Evolutionary conservation across 2,329 filamentous ascomycete genomes (phyloP).

Genomic region (Epicoccum sorghinum): DNA sequence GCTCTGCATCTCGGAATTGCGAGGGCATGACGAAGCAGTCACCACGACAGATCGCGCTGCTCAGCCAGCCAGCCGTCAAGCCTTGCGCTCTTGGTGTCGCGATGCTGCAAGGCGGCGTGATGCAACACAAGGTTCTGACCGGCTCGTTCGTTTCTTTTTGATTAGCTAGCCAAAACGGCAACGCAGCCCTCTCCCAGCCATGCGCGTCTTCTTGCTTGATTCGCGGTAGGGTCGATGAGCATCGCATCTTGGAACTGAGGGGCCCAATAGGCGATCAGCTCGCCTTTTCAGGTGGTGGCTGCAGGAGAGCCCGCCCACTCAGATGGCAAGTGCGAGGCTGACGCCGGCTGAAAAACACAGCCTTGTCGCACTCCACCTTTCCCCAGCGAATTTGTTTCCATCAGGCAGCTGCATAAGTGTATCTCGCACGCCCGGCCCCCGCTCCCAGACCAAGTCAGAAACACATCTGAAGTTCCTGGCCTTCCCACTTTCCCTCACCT

Average conservation of each 20-base stretch:
- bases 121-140: conserved; percentile 40
- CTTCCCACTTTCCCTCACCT: conserved; percentile 24
- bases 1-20: conserved; percentile 24
- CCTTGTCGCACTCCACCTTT: conserved; percentile 42
- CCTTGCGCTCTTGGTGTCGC: conserved; percentile 32
- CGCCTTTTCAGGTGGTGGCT: conserved; percentile 45
- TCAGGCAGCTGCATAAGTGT: conserved; percentile 42
- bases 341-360: conserved; percentile 42
- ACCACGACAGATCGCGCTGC: conserved; percentile 28
- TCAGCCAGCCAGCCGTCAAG: conserved; percentile 20
- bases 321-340: conserved; percentile 48
- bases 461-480: conserved; percentile 28
- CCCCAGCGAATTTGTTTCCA: conserved; percentile 41
- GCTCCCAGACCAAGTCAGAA: conserved; percentile 34
- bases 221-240: conserved; percentile 30
- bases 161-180: conserved; percentile 35
- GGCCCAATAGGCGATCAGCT: conserved; percentile 44
- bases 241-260: conserved; percentile 38
- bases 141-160: conserved; percentile 41
- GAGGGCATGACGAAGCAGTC: conserved; percentile 33
- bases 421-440: conserved; percentile 40
- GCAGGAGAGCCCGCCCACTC: conserved; percentile 44
- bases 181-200: conserved; percentile 23
- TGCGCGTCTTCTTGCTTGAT: conserved; percentile 34
- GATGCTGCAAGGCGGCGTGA: conserved; percentile 34